Conservation (phyloP, 129 eudicot genomes). For the Flaveria brownii region DNA sequence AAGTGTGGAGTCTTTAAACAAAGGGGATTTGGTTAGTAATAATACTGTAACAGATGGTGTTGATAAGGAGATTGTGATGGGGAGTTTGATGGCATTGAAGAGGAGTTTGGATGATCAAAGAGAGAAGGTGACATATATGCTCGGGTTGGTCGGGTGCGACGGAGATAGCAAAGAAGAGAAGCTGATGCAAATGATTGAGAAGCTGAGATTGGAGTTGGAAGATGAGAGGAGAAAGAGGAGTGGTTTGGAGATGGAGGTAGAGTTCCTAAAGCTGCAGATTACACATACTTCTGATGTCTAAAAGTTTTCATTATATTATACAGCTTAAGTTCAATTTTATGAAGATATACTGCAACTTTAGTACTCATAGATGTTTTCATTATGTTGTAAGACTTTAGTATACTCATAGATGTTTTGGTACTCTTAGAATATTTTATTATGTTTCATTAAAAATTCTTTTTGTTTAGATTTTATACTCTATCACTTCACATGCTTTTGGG, state of each 20-base stretch:
- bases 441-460: too few relatives aligned
- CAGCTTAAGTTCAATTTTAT: too few relatives aligned
- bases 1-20: conserved; percentile 22
- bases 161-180: conserved; percentile 40
- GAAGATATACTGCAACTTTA: too few relatives aligned
- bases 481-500: too few relatives aligned
- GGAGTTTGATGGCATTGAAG: conserved; percentile 47
- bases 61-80: conserved; percentile 43
- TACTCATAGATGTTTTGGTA: too few relatives aligned
- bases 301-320: background rate
- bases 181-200: conserved; percentile 49
- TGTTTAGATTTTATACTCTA: too few relatives aligned
- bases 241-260: conserved; percentile 57
- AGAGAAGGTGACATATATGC: conserved; percentile 47
- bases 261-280: conserved; percentile 50
- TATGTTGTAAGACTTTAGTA: too few relatives aligned
- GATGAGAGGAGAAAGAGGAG: conserved; percentile 55
- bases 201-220: conserved; percentile 53
- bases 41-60: background rate
- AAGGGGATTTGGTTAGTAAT: conserved; percentile 25
- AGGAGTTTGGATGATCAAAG: conserved; percentile 71
- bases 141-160: conserved; percentile 37
- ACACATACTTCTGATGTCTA: conserved; percentile 30
- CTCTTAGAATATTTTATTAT: too few relatives aligned
- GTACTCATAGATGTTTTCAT: too few relatives aligned